Conservation (phyloP, 805 yeast species). For the Metschnikowia drakensbergensis region DNA sequence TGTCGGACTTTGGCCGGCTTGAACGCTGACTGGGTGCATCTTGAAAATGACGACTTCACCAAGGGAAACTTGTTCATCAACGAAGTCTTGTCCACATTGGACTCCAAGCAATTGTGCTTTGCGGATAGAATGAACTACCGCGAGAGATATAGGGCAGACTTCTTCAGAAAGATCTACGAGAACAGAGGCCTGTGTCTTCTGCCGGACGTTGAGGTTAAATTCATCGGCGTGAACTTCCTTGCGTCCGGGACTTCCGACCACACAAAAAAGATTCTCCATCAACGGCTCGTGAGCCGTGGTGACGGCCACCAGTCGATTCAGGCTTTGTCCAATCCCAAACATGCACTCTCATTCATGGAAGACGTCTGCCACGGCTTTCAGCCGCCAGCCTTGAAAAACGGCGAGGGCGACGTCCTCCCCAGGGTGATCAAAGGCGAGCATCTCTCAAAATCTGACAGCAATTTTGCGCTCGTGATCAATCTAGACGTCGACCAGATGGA, state of each 20-base stretch:
- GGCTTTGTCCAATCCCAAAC: constrained; percentile 42
- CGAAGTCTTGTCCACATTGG: constrained; percentile 36
- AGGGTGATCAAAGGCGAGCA: constrained; percentile 8
- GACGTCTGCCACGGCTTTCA: constrained; percentile 9
- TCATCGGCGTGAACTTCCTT: constrained; percentile 67
- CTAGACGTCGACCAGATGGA: constrained; percentile 33
- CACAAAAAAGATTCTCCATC: constrained; percentile 50
- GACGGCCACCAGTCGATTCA: constrained; percentile 86
- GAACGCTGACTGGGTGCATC: constrained; percentile 62
- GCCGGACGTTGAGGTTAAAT: constrained; percentile 41
- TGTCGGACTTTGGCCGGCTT: constrained; percentile 55
- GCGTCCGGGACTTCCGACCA: constrained; percentile 27
- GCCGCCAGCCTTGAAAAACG: constrained; percentile 10
- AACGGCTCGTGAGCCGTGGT: constrained; percentile 67
- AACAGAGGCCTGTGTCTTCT: constrained; percentile 31
- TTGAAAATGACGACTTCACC: constrained; percentile 76
- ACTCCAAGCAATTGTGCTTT: constrained; percentile 49
- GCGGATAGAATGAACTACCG: constrained; percentile 83
- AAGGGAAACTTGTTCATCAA: constrained; percentile 48
- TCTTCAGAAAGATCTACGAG: constrained; percentile 51
- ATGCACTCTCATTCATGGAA: constrained; percentile 23
- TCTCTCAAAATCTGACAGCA: constrained; percentile 41
- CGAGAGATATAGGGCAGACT: constrained; percentile 59
- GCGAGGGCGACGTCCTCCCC: constrained; percentile 5
- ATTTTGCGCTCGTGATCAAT: constrained; percentile 63